Evolutionary conservation across 108 stramenopile species (phyloP).

Genomic region (Aurantiochytrium sp.): DNA sequence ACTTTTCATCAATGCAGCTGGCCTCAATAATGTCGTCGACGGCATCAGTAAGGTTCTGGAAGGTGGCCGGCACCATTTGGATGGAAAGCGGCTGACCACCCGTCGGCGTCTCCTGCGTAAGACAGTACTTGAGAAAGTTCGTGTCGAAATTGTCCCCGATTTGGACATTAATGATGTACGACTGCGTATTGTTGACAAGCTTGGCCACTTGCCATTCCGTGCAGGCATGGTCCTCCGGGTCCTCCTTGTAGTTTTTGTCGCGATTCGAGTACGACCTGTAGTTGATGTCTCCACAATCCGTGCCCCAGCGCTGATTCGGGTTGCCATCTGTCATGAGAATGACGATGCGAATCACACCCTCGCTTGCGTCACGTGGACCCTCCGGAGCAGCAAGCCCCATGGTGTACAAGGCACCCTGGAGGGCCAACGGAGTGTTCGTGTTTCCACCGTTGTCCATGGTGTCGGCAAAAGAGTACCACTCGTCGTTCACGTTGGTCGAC

Average conservation of each 20-base stretch:
- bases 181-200: background rate
- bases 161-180: background rate
- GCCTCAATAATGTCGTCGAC: background rate
- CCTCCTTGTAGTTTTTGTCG: background rate
- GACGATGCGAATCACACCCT: background rate
- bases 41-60: background rate
- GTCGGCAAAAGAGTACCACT: too few species aligned
- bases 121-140: background rate
- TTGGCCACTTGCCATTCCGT: background rate
- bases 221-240: background rate
- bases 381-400: too few species aligned
- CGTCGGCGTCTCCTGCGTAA: background rate
- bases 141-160: background rate
- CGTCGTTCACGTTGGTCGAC: too few species aligned
- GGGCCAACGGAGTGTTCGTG: too few species aligned
- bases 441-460: too few species aligned
- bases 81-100: background rate
- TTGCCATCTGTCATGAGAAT: background rate
- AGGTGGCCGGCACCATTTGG: background rate
- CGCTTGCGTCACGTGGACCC: background rate
- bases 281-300: background rate
- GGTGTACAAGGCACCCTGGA: too few species aligned
- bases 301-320: background rate
- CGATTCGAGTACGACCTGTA: background rate
- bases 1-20: background rate